Evolutionary conservation across 1,284 basidiomycete species (phyloP).

Genomic region (Wolfiporia cocos): DNA sequence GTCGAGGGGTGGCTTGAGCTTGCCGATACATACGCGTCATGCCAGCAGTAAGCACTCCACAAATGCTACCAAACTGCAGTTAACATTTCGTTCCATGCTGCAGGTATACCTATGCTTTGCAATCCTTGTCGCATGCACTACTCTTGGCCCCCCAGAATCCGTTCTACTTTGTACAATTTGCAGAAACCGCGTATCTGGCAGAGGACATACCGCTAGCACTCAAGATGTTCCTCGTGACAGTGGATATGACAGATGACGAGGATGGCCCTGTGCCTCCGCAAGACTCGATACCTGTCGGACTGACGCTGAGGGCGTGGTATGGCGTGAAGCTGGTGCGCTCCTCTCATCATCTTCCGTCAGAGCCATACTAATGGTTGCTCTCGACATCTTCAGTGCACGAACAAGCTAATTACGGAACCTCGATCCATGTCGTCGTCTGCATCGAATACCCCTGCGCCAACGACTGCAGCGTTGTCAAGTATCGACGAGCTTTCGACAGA

Average conservation of each 20-base stretch:
- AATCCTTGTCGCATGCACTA: slow-evolving; percentile 77
- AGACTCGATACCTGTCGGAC: slow-evolving; percentile 47
- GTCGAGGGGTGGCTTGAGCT: slow-evolving; percentile 91
- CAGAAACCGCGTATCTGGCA: slow-evolving; percentile 82
- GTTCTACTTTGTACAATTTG: slow-evolving; percentile 76
- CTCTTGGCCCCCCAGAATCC: slow-evolving; percentile 83
- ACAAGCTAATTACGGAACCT: slow-evolving; percentile 39
- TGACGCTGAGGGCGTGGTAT: slow-evolving; percentile 75
- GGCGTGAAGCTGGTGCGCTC: slow-evolving; percentile 76
- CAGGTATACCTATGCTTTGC: slow-evolving; percentile 63
- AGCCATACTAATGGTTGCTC: not conserved
- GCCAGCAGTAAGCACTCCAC: slow-evolving; percentile 57
- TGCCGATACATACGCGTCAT: slow-evolving; percentile 81
- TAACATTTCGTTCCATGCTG: not conserved
- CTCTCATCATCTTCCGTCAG: not conserved
- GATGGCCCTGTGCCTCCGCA: slow-evolving; percentile 30
- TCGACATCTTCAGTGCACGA: slow-evolving; percentile 41
- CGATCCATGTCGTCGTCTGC: slow-evolving; percentile 35
- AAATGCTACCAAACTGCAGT: not conserved
- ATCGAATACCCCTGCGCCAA: slow-evolving; percentile 51
- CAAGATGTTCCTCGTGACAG: slow-evolving; percentile 76
- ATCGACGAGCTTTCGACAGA: slow-evolving; percentile 69
- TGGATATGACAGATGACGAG: slow-evolving; percentile 79
- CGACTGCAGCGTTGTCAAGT: slow-evolving; percentile 42
- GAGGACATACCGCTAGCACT: slow-evolving; percentile 73